Evolutionary conservation across 2,329 filamentous ascomycete genomes (phyloP), one percentile per base, ranked within the genome.

Genomic region (Helotiales sp.): DNA sequence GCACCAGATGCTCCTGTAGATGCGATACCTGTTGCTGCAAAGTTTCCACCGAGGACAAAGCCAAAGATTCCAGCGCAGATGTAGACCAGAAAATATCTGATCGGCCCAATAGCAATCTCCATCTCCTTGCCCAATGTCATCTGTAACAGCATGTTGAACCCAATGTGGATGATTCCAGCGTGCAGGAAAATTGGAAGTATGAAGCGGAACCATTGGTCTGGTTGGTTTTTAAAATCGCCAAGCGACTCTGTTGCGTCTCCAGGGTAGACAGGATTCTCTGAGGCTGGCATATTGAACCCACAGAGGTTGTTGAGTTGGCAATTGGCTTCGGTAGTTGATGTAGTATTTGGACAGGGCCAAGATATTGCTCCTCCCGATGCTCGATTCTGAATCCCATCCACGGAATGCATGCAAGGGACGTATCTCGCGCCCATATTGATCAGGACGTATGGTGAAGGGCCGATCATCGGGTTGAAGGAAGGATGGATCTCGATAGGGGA

Each of bases 371-470:
- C 59, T 6, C 60, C 65, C 1, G 70, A 66, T 4, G 69, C 68
- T 6, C 75, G 76, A 57, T 84, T 79, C 68, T 88, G 87, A 33
- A 93, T 79, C 47, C 79, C 81, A 42, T 82, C 72, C 63, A 90
- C 82, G 66, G 90, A 91, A 77, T 93, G 93, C 95, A 99, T 99
- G 74, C 95, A 99, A 6, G 93, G 91, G 2, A 89, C 85, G 71
- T 90, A 99, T 61, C 95, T 87, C 38, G 93, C 91, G 58, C 95
- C 95, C 91, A 99, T 96, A 74, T 96, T 96, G 77, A 98, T 96
- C 67, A 96, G 84, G 24, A 98, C 85, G 66, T 91, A 91, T 1
- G 87, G 84, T 5, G 93, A 96, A 1, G 95, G 95, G 0, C 95
- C 95, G 69, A 99, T 96, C 91, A 99, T 96, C 58, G 90, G 89